Conservation (phyloP, 2,329 filamentous ascomycete species). For the Penicillium freii region DNA sequence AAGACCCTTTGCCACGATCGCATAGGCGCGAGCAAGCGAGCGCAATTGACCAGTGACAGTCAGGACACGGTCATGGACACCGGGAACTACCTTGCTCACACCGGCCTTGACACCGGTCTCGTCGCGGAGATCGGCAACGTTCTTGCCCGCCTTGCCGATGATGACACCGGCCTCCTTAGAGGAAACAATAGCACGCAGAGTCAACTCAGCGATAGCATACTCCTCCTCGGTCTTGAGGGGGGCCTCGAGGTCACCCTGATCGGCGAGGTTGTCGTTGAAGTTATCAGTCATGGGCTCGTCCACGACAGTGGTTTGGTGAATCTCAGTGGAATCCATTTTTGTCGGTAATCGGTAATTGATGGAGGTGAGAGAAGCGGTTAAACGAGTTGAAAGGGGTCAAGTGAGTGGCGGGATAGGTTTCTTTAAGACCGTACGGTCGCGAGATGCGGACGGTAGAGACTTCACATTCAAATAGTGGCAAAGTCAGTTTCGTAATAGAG, state of each 20-base stretch:
- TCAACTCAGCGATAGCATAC: conserved; percentile 88
- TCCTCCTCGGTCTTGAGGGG: conserved; percentile 93
- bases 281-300: conserved; percentile 61
- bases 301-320: conserved; percentile 55
- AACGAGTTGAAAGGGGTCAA: conserved; percentile 14
- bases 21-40: conserved; percentile 86
- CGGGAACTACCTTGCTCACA: conserved; percentile 97
- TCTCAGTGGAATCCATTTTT: conserved; percentile 62
- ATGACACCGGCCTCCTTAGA: conserved; percentile 99
- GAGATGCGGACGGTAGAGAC: conserved; percentile 7
- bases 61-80: conserved; percentile 93
- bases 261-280: conserved; percentile 64
- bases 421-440: conserved; percentile 8
- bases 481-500: conserved; percentile 6
- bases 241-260: conserved; percentile 68
- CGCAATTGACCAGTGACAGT: conserved; percentile 90
- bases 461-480: conserved; percentile 6
- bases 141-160: conserved; percentile 98
- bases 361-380: conserved; percentile 25
- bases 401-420: conserved; percentile 12
- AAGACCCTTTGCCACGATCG: conserved; percentile 85
- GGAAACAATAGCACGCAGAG: conserved; percentile 93
- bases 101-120: conserved; percentile 97
- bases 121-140: conserved; percentile 93
- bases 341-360: conserved; percentile 6